Percentiles rank a stretch among this genome's conserved stretches.
These are phyloP conservation scores for Auricularia cornea DNA, from an alignment of 768 basidiomycete genomes.

Conservation along the genomic window DNA sequence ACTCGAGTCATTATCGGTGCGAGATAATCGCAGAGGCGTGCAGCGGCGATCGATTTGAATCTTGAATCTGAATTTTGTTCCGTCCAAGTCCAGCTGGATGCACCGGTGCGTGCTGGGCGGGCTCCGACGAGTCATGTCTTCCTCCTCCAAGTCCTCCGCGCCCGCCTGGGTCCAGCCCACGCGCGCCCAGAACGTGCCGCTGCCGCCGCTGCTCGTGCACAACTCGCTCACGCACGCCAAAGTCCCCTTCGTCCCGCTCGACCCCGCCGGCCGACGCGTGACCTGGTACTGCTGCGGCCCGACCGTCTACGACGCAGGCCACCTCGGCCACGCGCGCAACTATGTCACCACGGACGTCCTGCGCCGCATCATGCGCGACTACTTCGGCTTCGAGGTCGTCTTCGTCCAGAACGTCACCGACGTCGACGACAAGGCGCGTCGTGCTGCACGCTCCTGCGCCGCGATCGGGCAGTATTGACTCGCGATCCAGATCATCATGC, in stretches of 20 bases:
- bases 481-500: conserved; percentile 73
- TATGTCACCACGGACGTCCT: conserved; percentile 94
- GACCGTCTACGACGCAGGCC: conserved; percentile 95
- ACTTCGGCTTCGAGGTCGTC: conserved; percentile 95
- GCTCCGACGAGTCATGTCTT: not conserved
- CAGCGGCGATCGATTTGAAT: not conserved
- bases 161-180: not conserved
- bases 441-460: too few species aligned
- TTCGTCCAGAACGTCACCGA: conserved; percentile 99
- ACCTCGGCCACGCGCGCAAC: conserved; percentile 98
- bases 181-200: not conserved
- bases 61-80: not conserved
- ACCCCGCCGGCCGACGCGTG: conserved; percentile 50
- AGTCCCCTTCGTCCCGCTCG: conserved; percentile 8
- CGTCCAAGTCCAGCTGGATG: not conserved
- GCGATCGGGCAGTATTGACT: not conserved
- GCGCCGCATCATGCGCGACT: conserved; percentile 83
- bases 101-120: not conserved
- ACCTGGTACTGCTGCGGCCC: conserved; percentile 99
- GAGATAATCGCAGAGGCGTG: not conserved
- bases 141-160: not conserved
- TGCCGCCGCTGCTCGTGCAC: not conserved
- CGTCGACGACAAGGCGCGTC: conserved; percentile 91
- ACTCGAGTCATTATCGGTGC: too few species aligned
- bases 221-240: conserved; percentile 7